Base-by-base conservation (phyloP, 2,329 filamentous ascomycete genomes). In the Colletotrichum orbiculare region DNA sequence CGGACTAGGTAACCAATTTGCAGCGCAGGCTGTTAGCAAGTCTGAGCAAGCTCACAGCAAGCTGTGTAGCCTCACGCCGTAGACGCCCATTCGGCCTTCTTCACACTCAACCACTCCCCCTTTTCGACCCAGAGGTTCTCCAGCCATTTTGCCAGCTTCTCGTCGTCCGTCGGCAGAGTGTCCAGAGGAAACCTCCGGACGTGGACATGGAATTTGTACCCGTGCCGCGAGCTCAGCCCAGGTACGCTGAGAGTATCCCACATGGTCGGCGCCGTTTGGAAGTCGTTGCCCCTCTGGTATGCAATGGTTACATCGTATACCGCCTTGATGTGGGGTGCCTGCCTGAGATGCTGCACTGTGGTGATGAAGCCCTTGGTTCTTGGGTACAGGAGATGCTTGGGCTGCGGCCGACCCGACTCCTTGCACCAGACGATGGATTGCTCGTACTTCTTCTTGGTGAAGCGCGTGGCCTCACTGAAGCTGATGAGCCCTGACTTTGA, bases 381-480 rank as follows among this genome's bases (percentile, higher is more conserved):
- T 25, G 86, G 86, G 69, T 88, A 88, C 15, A 89, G 79, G 11
- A 87, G 79, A 73, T 90, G 84, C 73, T 80, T 79, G 7, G 85
- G 86, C 67, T 87, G 78, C 2, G 82, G 80, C 50, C 81, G 81
- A 66, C 78, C 72, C 68, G 83, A 81, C 65, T 77, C 76, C 59
- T 79, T 78, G 74, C 86, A 89, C 82, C 84, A 89, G 7, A 73
- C 71, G 62, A 78, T 78, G 1, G 85, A 82, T 67, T 83, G 79
- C 48, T 78, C 75, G 68, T 85, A 82, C 73, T 88, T 89, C 60
- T 76, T 71, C 1, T 77, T 76, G 3, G 85, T 88, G 72, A 82
- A 89, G 66, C 87, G 81, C 8, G 86, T 89, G n/a, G 83, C 84
- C 77, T 90, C 87, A 70, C 85, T 87, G 78, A 87, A 89, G 70